Evolutionary conservation across 768 basidiomycete species (phyloP).

Genomic region (Gymnopilus dilepis): DNA sequence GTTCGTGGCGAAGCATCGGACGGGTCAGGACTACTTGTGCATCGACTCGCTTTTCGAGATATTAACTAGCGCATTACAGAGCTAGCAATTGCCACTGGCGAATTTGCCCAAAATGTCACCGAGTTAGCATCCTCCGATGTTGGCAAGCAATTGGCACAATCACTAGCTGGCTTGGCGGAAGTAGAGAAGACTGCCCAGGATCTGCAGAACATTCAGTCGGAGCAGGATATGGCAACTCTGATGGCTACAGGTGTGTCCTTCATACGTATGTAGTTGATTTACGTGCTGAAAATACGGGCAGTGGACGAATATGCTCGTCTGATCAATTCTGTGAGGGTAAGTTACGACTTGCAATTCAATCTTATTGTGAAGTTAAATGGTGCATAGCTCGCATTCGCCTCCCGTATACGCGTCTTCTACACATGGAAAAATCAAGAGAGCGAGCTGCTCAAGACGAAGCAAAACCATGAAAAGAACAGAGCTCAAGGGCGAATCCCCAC

Average conservation of each 20-base stretch:
- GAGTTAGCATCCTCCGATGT: slow-evolving; percentile 81
- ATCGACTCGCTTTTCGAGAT: not conserved
- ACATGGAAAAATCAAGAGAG: slow-evolving; percentile 82
- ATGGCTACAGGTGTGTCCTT: slow-evolving; percentile 66
- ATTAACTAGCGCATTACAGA: slow-evolving; percentile 46
- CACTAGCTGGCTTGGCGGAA: slow-evolving; percentile 72
- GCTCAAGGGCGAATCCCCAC: slow-evolving; percentile 74
- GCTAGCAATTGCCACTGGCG: slow-evolving; percentile 68
- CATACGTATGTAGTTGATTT: not conserved
- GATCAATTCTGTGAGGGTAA: slow-evolving; percentile 83
- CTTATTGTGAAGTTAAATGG: not conserved
- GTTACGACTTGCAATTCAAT: slow-evolving; percentile 31
- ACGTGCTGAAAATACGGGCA: slow-evolving; percentile 15
- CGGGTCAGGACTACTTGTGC: slow-evolving; percentile 49
- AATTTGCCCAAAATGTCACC: slow-evolving; percentile 75
- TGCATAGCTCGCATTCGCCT: slow-evolving; percentile 80
- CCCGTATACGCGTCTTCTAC: slow-evolving; percentile 83
- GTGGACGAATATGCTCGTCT: slow-evolving; percentile 95
- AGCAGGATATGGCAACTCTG: slow-evolving; percentile 82
- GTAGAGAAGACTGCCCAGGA: slow-evolving; percentile 79
- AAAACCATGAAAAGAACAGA: slow-evolving; percentile 81
- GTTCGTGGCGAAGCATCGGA: slow-evolving; percentile 79
- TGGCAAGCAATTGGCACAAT: slow-evolving; percentile 71
- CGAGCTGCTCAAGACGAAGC: slow-evolving; percentile 73
- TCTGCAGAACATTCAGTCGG: slow-evolving; percentile 72